A percentile compares a stretch with the other conserved stretches of the same genome.
These are phyloP conservation scores for Groenewaldozyma sp. DNA, from an alignment of 1,139 yeast species.

Conservation along the genomic window DNA sequence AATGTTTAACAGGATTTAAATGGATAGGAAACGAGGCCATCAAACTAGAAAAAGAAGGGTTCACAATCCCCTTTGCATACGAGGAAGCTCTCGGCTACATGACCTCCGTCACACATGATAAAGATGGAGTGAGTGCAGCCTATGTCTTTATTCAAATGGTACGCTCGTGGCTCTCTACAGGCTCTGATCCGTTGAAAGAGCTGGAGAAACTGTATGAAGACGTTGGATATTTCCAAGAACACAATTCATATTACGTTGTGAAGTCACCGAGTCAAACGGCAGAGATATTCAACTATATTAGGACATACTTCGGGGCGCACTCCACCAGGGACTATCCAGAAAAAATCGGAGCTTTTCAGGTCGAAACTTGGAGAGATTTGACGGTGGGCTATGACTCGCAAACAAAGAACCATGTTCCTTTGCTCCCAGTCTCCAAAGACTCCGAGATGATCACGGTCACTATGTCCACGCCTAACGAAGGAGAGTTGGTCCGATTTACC, in stretches of 20 bases:
- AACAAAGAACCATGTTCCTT: constrained; percentile 49
- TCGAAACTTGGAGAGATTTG: constrained; percentile 69
- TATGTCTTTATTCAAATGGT: constrained; percentile 69
- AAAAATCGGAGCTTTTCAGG: constrained; percentile 44
- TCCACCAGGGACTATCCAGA: constrained; percentile 30
- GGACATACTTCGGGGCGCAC: constrained; percentile 7
- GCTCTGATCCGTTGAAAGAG: constrained; percentile 32
- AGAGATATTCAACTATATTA: constrained; percentile 44
- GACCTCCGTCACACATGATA: constrained; percentile 82
- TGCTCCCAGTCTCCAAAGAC: constrained; percentile 56
- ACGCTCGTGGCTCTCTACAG: constrained; percentile 36
- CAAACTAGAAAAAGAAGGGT: constrained; percentile 57
- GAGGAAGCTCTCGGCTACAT: constrained; percentile 97
- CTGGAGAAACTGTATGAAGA: constrained; percentile 49
- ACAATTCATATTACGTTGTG: constrained; percentile 77
- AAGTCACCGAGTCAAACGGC: constrained; percentile 44
- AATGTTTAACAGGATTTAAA: constrained; percentile 90
- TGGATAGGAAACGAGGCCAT: constrained; percentile 94
- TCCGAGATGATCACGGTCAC: constrained; percentile 83
- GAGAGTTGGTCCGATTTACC: constrained; percentile 56
- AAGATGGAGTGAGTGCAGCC: constrained; percentile 86
- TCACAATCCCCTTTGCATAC: constrained; percentile 72
- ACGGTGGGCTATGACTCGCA: constrained; percentile 73
- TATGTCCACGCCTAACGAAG: constrained; percentile 17
- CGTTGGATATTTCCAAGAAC: constrained; percentile 76